Evolutionary conservation across 176 grass and related monocot genomes (phyloP).

Genomic region (Avena sativa): DNA sequence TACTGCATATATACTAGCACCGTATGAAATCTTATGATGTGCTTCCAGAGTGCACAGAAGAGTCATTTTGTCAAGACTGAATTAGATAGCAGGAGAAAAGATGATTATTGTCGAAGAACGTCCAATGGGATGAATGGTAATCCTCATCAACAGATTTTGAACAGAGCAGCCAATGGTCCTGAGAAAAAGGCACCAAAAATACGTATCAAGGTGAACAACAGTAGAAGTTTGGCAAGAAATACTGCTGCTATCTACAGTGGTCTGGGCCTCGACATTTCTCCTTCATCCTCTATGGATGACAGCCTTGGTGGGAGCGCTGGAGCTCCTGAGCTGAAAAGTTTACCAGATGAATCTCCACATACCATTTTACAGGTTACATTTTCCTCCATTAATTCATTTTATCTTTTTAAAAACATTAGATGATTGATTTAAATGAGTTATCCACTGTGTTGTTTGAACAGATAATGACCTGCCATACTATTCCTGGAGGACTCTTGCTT

Average conservation of each 20-base stretch:
- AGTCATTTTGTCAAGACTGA: conserved; percentile 47
- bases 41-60: conserved; percentile 49
- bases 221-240: conserved; percentile 54
- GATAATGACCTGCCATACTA: conserved; percentile 62
- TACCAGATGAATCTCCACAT: conserved; percentile 51
- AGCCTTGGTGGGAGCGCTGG: conserved; percentile 49
- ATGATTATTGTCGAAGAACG: conserved; percentile 33
- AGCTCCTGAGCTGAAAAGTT: conserved; percentile 23
- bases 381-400: conserved; percentile 5
- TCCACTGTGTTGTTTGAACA: conserved; percentile 47
- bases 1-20: conserved; percentile 30
- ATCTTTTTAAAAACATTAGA: conserved; percentile 11
- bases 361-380: conserved; percentile 66
- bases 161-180: conserved; percentile 45
- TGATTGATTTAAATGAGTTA: conserved; percentile 25
- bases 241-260: conserved; percentile 78
- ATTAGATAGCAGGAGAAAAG: conserved; percentile 49
- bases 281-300: conserved; percentile 65
- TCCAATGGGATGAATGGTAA: conserved; percentile 43
- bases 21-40: conserved; percentile 37
- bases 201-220: conserved; percentile 61
- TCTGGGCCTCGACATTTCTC: conserved; percentile 74
- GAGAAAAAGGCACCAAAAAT: conserved; percentile 63
- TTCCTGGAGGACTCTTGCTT: conserved; percentile 62
- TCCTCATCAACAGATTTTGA: conserved; percentile 44